phyloP scores from a whole-genome alignment of 2,329 filamentous ascomycete species.

The Aspergillus pseudoglaucus region DNA sequence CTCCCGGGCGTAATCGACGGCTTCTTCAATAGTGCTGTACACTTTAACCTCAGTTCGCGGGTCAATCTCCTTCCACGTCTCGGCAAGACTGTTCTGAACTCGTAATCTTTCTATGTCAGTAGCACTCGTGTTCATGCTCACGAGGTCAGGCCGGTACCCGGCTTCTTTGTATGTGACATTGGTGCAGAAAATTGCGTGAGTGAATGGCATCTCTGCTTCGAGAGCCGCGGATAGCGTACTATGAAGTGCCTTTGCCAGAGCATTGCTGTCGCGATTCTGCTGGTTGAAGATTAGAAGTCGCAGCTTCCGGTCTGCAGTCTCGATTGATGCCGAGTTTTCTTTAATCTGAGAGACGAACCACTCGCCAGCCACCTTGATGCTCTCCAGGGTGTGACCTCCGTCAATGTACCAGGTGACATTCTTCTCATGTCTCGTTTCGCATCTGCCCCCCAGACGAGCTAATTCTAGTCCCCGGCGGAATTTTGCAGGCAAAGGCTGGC shows the following conservation, averaged over 20 bases:
- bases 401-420: constrained; percentile 72
- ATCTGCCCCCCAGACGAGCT: constrained; percentile 68
- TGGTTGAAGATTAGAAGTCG: constrained; percentile 84
- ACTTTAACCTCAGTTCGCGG: constrained; percentile 50
- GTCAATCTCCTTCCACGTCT: constrained; percentile 53
- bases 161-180: constrained; percentile 61
- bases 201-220: constrained; percentile 49
- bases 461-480: constrained; percentile 60
- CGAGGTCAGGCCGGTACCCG: constrained; percentile 58
- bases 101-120: constrained; percentile 52
- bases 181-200: constrained; percentile 71
- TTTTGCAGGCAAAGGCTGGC: constrained; percentile 48
- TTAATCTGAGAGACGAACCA: constrained; percentile 63
- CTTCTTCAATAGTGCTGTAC: constrained; percentile 61
- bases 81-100: constrained; percentile 63
- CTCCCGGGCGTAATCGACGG: constrained; percentile 52
- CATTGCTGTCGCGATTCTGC: constrained; percentile 69
- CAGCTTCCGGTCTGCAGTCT: constrained; percentile 27
- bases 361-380: constrained; percentile 64
- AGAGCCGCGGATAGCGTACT: constrained; percentile 45
- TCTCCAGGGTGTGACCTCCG: constrained; percentile 81
- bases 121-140: constrained; percentile 56
- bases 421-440: constrained; percentile 58
- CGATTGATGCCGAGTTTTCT: constrained; percentile 27
- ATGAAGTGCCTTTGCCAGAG: constrained; percentile 59